Conservation (phyloP, 73 alveolate species). For the Stentor roeselii region DNA sequence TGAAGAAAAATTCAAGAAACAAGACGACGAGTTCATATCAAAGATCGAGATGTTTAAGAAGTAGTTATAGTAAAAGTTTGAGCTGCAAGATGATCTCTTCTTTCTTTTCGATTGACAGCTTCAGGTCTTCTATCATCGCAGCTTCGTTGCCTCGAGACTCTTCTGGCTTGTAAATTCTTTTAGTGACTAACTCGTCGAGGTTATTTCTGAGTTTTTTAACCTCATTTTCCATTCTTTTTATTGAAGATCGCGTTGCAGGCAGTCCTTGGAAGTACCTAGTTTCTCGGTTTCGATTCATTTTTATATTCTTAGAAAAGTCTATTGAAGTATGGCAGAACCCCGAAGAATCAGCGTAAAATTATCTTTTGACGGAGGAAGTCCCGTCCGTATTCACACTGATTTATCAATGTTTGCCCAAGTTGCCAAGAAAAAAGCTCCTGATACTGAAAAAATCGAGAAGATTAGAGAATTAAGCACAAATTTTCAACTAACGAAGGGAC, state of each 20-base stretch:
- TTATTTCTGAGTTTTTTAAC: not conserved
- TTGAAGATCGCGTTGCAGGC: not conserved
- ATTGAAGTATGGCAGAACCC: conserved; percentile 1
- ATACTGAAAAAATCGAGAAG: not conserved
- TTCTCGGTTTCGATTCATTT: not conserved
- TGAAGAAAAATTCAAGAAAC: conserved; percentile 42
- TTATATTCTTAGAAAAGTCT: too few species aligned
- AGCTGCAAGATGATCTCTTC: not conserved
- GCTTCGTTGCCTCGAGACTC: conserved; percentile 11
- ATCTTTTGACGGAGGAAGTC: not conserved
- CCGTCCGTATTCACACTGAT: not conserved
- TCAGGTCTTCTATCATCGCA: conserved; percentile 5
- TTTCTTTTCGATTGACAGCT: not conserved
- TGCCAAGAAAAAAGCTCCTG: not conserved
- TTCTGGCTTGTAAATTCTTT: conserved; percentile 1
- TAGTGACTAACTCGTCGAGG: not conserved
- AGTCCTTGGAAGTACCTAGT: not conserved
- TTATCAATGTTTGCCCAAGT: not conserved
- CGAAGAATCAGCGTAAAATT: not conserved
- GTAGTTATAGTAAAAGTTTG: not conserved
- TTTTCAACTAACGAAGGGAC: too few species aligned
- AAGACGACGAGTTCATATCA: conserved; percentile 30
- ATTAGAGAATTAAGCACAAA: not conserved
- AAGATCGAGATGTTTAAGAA: conserved; percentile 36
- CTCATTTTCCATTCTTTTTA: not conserved